Evolutionary conservation across 306 rosid species (phyloP), one percentile per base, ranked within the genome.

Genomic region (Medicago arabica): DNA sequence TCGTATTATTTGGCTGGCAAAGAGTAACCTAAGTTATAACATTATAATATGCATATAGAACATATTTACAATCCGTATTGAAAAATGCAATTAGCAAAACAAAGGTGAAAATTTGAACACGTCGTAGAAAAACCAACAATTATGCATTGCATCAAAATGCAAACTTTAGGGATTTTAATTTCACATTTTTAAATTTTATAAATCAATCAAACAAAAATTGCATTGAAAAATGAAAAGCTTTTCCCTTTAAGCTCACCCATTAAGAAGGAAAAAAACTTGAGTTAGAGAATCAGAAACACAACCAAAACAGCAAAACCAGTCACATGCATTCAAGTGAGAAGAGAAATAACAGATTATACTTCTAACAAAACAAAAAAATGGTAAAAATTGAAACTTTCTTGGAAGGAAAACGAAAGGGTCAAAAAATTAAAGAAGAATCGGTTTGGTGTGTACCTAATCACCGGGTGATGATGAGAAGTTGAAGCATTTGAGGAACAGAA

Each of bases 371-470:
- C 28, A 23, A 23, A 11, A 15, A 71, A 82, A 69, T 15, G 13
- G 7, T 3, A 79, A 70, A 82, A 74, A 72, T 67, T 69, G 16
- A 31, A 75, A 18, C 74, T 80, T 74, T 69, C 9, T 38, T 31
- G 43, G 34, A 72, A 43, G 7, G 40, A 16, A 49, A 41, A 67
- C 2, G 16, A 41, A 59, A 72, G 18, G 67, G 15, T 16, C 2
- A 10, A 51, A 21, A 21, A 19, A 34, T 2, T 16, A 84, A 14
- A 21, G 14, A 38, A 61, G 38, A 74, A 77, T 40, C 18, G 61
- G 31, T 28, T 28, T 0, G 4, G 31, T 28, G 72, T 23, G 63
- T 82, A 88, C 91, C 91, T 57, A 84, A 84, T 81, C 51, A 64
- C 15, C 7, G 58, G 49, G 68, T 50, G 75, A 64, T 18, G 81